Percentiles rank a stretch among this genome's conserved stretches.
Conservation (phyloP, 1,284 basidiomycete genomes). For the Ganoderma sinense region DNA sequence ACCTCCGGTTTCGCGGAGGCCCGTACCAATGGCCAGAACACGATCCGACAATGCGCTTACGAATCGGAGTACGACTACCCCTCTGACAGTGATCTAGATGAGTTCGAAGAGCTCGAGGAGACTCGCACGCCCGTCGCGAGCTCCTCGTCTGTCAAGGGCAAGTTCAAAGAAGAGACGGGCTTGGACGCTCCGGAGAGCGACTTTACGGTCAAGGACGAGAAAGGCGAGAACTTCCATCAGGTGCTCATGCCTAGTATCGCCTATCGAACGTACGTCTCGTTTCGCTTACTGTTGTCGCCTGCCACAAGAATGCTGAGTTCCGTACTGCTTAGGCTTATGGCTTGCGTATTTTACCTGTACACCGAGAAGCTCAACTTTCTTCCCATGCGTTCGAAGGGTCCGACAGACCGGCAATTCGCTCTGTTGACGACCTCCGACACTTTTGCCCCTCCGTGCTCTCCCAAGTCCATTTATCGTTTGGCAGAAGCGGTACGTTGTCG, state of each 20-base stretch:
- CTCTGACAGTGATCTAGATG: slow-evolving; percentile 38
- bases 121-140: background rate
- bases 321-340: slow-evolving; percentile 23
- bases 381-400: slow-evolving; percentile 28
- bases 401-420: slow-evolving; percentile 13
- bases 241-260: slow-evolving; percentile 33
- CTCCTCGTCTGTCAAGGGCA: slow-evolving; percentile 10
- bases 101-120: slow-evolving; percentile 25
- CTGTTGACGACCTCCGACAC: slow-evolving; percentile 13
- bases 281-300: background rate
- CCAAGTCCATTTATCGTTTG: slow-evolving; percentile 37
- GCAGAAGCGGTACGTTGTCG: slow-evolving; percentile 32
- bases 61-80: slow-evolving; percentile 37
- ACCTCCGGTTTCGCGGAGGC: slow-evolving; percentile 34
- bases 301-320: background rate
- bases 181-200: background rate
- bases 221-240: slow-evolving; percentile 4
- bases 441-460: slow-evolving; percentile 33
- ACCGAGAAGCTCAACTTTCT: slow-evolving; percentile 34
- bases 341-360: slow-evolving; percentile 36
- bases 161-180: background rate
- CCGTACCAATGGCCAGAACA: background rate
- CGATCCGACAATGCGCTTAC: slow-evolving; percentile 14
- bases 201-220: background rate
- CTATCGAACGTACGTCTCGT: slow-evolving; percentile 30